phyloP scores from a whole-genome alignment of 2,329 filamentous ascomycete species.

The Fusarium phyllophilum region DNA sequence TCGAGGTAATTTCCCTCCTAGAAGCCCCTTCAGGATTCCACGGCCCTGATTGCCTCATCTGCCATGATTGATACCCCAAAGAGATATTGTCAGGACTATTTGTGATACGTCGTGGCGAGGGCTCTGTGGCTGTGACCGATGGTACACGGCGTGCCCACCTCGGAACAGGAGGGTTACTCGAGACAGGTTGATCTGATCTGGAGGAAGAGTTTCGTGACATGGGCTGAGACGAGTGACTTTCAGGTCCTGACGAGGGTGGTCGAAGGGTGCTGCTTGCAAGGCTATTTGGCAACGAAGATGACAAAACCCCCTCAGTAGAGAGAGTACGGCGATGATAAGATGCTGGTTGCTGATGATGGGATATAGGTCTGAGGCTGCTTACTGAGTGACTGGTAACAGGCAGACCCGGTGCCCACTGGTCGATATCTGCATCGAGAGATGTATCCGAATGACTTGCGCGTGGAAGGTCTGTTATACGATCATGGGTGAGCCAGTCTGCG shows the following conservation, averaged over 20 bases:
- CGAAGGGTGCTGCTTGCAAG: constrained; percentile 25
- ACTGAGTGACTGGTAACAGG: constrained; percentile 29
- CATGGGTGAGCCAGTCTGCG: constrained; percentile 22
- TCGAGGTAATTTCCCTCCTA: constrained; percentile 5
- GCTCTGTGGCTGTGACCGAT: constrained; percentile 34
- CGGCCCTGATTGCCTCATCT: constrained; percentile 22
- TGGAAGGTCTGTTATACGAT: background rate
- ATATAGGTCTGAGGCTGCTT: constrained; percentile 15
- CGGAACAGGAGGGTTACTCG: background rate
- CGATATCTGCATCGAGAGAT: constrained; percentile 23
- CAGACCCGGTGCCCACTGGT: constrained; percentile 25
- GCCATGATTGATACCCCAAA: constrained; percentile 22
- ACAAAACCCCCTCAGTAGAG: constrained; percentile 20
- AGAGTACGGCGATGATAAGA: constrained; percentile 6
- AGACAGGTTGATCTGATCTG: constrained; percentile 6
- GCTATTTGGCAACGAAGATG: constrained; percentile 30
- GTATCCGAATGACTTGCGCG: constrained; percentile 24
- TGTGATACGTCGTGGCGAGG: constrained; percentile 22
- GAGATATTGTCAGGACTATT: constrained; percentile 10
- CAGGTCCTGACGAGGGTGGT: constrained; percentile 22
- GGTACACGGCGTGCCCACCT: constrained; percentile 17
- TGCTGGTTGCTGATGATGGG: background rate
- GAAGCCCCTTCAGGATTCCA: constrained; percentile 27
- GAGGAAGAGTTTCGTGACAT: constrained; percentile 33
- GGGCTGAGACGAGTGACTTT: constrained; percentile 36